Evolutionary conservation across 164 flowering plant genomes (phyloP), one percentile per base, ranked within the genome.

Genomic region (Macadamia integrifolia): DNA sequence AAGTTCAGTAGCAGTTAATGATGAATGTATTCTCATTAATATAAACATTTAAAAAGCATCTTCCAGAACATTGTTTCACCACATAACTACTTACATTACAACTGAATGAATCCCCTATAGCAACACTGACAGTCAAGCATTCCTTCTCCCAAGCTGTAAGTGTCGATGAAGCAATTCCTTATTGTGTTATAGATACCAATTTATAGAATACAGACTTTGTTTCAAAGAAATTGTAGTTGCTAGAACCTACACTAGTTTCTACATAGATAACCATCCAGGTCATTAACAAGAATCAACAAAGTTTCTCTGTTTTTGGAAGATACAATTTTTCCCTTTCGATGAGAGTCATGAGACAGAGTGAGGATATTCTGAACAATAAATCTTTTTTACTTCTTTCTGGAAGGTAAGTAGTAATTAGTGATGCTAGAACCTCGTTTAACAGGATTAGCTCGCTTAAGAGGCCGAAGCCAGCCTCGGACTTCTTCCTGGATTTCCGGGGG

Each of bases 401-500:
- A 61, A 12, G 91, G 92, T 55, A 60, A 76, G 69, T 91, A 94
- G 81, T 91, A 94, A 50, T 80, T 73, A 82, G 86, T 71, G 64
- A 88, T 90, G 64, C 76, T 78, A 12, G 85, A 82, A 67, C 88
- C 84, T 78, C 72, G 78, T 61, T 75, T 89, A 12, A 71, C 73
- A 14, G 62, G 66, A 48, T 77, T 83, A 30, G 82, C 74, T 40
- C 79, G 89, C 82, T 90, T 87, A 31, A 65, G 82, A 60, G 97
- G 89, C 32, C 78, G 85, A 46, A 94, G 72, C 86, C 83, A 85
- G 28, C 81, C 79, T 6, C 78, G 79, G 9, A 91, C 66, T 77
- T 94, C 96, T 63, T 76, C 76, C 72, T 88, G 97, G 62, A 94
- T 85, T 76, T 91, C 92, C 1, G 67, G 74, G 1, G 98, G 97